phyloP scores from a whole-genome alignment of 345 rosid species.

The Pistacia atlantica region DNA sequence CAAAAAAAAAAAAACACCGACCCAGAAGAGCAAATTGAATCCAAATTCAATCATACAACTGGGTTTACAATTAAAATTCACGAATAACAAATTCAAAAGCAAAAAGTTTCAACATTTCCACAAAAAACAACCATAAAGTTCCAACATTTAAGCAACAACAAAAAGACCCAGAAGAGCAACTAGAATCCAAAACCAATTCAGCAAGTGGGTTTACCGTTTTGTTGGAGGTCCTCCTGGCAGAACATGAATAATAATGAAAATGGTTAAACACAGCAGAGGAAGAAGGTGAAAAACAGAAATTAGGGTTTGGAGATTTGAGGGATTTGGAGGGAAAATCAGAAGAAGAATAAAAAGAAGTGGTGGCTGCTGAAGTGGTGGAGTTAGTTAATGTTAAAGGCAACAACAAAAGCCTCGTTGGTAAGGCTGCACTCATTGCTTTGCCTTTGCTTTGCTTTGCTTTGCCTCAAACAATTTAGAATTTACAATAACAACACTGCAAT shows the following conservation, averaged over 20 bases:
- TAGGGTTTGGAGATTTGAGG: slow-evolving; percentile 36
- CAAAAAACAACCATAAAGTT: background rate
- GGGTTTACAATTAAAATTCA: too few relatives aligned
- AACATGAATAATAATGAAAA: slow-evolving; percentile 27
- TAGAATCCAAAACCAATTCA: background rate
- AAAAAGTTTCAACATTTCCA: background rate
- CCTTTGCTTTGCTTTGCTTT: too few relatives aligned
- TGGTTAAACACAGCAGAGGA: slow-evolving; percentile 15
- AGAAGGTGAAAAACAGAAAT: slow-evolving; percentile 21
- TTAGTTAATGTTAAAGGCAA: slow-evolving; percentile 35
- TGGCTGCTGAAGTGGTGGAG: slow-evolving; percentile 5
- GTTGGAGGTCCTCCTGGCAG: slow-evolving; percentile 33
- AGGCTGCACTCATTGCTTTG: slow-evolving; percentile 45
- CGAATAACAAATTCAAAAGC: too few relatives aligned
- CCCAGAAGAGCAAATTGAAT: too few relatives aligned
- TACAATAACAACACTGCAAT: too few relatives aligned
- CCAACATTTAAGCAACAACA: background rate
- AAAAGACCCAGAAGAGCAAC: background rate
- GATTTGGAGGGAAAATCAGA: slow-evolving; percentile 44
- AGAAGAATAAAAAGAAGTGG: slow-evolving; percentile 21
- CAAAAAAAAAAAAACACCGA: too few relatives aligned
- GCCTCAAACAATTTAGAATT: too few relatives aligned
- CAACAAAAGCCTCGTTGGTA: slow-evolving; percentile 52
- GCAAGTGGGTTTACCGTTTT: slow-evolving; percentile 44
- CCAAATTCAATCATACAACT: too few relatives aligned